Conservation (phyloP, 345 rosid genomes). For the Psidium guajava region DNA sequence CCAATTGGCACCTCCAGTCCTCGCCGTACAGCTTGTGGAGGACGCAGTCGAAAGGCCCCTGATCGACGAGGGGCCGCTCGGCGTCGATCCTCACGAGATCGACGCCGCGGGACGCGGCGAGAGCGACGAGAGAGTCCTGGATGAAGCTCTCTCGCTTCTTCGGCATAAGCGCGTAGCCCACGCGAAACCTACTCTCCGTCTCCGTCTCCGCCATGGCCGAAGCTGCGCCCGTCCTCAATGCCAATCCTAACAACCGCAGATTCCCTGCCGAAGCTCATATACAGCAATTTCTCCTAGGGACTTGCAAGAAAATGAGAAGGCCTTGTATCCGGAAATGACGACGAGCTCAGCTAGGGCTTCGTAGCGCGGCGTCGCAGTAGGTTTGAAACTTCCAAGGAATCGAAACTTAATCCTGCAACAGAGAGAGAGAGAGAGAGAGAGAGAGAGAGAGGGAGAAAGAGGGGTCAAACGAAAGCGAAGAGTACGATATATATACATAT, state of each 20-base stretch:
- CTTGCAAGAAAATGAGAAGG: neutral
- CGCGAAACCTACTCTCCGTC: constrained; percentile 5
- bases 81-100: constrained; percentile 38
- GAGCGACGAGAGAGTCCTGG: constrained; percentile 29
- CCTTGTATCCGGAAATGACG: neutral
- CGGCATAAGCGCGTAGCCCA: constrained; percentile 52
- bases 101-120: constrained; percentile 28
- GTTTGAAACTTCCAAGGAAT: neutral
- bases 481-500: neutral
- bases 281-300: neutral
- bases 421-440: neutral
- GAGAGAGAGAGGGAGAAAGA: neutral
- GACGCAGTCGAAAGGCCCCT: constrained; percentile 50
- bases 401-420: neutral
- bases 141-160: constrained; percentile 54
- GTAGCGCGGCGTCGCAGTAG: neutral
- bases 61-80: constrained; percentile 23
- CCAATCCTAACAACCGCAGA: neutral
- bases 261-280: neutral
- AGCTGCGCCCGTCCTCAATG: neutral
- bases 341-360: neutral
- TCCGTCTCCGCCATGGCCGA: neutral
- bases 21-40: constrained; percentile 55
- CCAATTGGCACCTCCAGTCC: constrained; percentile 37
- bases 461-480: neutral